Conservation (phyloP, 371 early-diverging fungal genomes). For the Cladochytrium tenue region DNA sequence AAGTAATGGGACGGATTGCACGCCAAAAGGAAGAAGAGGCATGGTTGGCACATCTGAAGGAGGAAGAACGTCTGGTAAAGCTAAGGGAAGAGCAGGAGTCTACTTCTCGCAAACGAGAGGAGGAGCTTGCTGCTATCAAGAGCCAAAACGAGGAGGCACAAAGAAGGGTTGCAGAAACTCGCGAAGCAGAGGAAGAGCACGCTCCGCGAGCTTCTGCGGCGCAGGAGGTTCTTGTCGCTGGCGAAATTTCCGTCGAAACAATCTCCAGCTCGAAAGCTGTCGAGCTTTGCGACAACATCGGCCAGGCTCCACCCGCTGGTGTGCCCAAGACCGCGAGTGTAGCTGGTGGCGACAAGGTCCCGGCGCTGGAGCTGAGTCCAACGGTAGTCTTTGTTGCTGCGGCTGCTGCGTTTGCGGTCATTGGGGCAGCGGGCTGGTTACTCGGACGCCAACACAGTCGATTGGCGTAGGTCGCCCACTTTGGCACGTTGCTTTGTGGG, state of each 20-base stretch:
- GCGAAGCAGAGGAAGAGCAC: background rate
- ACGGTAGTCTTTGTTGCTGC: too few relatives aligned
- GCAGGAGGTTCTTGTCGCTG: background rate
- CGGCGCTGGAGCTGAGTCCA: background rate
- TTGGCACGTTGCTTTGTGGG: too few relatives aligned
- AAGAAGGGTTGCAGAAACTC: too few relatives aligned
- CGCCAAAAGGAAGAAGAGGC: too few relatives aligned
- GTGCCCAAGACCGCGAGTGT: background rate
- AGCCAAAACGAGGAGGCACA: too few relatives aligned
- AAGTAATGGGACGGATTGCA: too few relatives aligned
- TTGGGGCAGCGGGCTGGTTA: background rate
- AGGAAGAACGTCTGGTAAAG: background rate
- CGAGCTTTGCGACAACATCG: background rate
- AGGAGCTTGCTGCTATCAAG: background rate
- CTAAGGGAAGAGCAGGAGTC: too few relatives aligned
- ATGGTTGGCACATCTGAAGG: background rate
- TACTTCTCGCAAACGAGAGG: background rate
- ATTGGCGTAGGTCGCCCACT: too few relatives aligned
- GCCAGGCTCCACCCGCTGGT: background rate
- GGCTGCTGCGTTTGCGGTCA: background rate
- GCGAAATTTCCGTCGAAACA: background rate
- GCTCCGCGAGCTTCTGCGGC: background rate
- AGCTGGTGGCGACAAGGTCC: background rate
- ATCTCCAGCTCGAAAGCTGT: background rate
- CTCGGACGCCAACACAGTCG: too few relatives aligned